A percentile compares a stretch with the other conserved stretches of the same genome.
phyloP scores from a whole-genome alignment of 352 stramenopile genomes.

The Pythium plurisporium region DNA sequence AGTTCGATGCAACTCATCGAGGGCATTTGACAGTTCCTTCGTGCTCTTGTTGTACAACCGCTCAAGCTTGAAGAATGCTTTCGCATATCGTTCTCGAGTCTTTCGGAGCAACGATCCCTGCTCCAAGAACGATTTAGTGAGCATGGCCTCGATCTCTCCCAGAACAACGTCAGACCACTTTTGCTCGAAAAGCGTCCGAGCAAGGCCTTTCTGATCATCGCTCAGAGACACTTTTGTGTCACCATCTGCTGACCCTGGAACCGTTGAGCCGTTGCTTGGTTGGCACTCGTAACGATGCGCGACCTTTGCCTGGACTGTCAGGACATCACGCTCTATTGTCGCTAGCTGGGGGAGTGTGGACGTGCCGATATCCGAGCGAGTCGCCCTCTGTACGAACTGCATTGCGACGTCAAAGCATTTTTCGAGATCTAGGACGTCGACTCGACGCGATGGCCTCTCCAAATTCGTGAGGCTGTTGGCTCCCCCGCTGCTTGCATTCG shows the following conservation, averaged over 20 bases:
- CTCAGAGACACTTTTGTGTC: background rate
- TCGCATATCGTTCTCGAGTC: slow-evolving; percentile 72
- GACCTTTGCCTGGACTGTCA: slow-evolving; percentile 49
- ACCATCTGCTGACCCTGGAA: too few species aligned
- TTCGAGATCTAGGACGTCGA: slow-evolving; percentile 68
- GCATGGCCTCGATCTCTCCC: slow-evolving; percentile 84
- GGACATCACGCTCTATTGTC: slow-evolving; percentile 65
- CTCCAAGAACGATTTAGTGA: slow-evolving; percentile 85
- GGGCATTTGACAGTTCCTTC: slow-evolving; percentile 29
- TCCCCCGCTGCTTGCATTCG: slow-evolving; percentile 26
- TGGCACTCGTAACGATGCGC: slow-evolving; percentile 14
- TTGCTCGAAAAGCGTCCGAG: slow-evolving; percentile 79
- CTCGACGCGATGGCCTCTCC: slow-evolving; percentile 53
- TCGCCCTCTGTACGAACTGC: slow-evolving; percentile 50
- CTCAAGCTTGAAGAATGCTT: slow-evolving; percentile 73
- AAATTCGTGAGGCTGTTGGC: slow-evolving; percentile 45
- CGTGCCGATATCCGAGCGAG: slow-evolving; percentile 29
- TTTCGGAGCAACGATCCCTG: slow-evolving; percentile 81
- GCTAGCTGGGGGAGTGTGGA: slow-evolving; percentile 41
- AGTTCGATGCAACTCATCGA: slow-evolving; percentile 36
- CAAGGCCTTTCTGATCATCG: slow-evolving; percentile 34
- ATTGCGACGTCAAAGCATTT: slow-evolving; percentile 66
- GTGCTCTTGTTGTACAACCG: slow-evolving; percentile 35
- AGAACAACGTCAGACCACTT: slow-evolving; percentile 89
- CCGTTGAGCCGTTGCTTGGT: too few species aligned